Base-by-base conservation (phyloP, 495 filamentous ascomycete genomes). In the Penicillium parvum region DNA sequence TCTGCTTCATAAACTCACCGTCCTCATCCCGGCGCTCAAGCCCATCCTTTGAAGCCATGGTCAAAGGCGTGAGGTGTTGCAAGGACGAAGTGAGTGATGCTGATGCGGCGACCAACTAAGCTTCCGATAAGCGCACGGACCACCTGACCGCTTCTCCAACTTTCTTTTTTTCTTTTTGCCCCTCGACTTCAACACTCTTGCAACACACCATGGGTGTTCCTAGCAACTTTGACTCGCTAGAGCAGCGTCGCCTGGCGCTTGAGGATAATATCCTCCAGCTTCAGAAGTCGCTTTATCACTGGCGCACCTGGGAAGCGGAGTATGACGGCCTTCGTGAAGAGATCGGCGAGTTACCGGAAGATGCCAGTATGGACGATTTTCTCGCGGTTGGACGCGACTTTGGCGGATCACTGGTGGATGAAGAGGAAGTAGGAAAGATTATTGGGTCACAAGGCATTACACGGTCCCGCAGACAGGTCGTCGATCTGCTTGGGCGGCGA, bases 251-350 rank as follows among this genome's bases (percentile, higher is more conserved):
- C 15, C 69, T 78, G 40, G 72, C 79, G 7, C 79, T 96, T 17
- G 86, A 95, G 61, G 76, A 76, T 10, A 88, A 84, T 49, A 77
- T 95, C 18, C 66, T 70, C 17, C 79, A 89, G 53, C 81, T 96
- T 7, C 76, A 77, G 15, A 75, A 85, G 50, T 83, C 89, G 3
- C 76, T 97, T 14, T 78, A 77, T 30, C 81, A 90, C 65, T 97
- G 91, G 92, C 83, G 87, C 54, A 82, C 78, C 38, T 92, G 83
- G 79, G 90, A 95, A 53, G 75, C 84, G 11, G 94, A 96, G 51
- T 98, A 97, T 61, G 88, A 95, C 49, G 81, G 79, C 9, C 70
- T 97, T 43, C 89, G 83, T 53, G 86, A 92, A 42, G 86, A 89
- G 50, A 76, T 98, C 20, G 52, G 68, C 32, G 61, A 54, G 3